Evolutionary conservation across 2,329 filamentous ascomycete genomes (phyloP), one percentile per base, ranked within the genome.

Genomic region (Claviceps spartinae): DNA sequence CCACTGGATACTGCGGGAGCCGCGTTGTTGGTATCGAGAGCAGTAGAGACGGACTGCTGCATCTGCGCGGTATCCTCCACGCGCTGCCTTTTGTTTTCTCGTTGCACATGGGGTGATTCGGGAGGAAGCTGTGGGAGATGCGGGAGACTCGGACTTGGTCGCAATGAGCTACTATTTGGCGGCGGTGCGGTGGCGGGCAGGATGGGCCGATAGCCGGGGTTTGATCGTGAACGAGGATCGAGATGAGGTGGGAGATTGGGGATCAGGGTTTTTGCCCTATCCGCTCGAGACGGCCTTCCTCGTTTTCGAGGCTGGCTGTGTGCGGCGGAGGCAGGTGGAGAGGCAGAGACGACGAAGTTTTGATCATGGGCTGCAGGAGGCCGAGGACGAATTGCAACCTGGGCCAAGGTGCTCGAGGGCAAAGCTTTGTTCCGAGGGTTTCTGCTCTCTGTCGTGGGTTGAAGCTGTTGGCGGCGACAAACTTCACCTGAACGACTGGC

Each of bases 261-360:
- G 18, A 57, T 61, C 5, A 64, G 59, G 13, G 57, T 50, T 49
- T 60, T 65, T 14, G 63, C 69, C 56, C 69, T 72, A 51, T 73
- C 72, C 13, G 69, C 66, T 51, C 72, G 68, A 11, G 72, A 69
- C 4, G 72, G 72, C 41, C 72, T 66, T 2, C 72, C 72, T 54
- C 72, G 67, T 59, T 73, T 74, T 57, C 67, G 72, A n/a, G 63
- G 55, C 26, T 51, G 46, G 11, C 38, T 18, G 22, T 47, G 45
- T 42, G 26, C 30, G 24, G 26, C 4, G 16, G 18, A 38, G 13
- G 20, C 30, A 20, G 36, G 3, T 13, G 18, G 42, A 16, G 20
- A 36, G 48, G 14, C 36, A 2, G 37, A 5, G 5, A 20, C n/a
- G 11, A 43, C 30, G 3, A 11, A 13, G 26, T 34, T 34, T 22